Base-by-base conservation (phyloP, 768 basidiomycete genomes). In the Leccinum arenicola region DNA sequence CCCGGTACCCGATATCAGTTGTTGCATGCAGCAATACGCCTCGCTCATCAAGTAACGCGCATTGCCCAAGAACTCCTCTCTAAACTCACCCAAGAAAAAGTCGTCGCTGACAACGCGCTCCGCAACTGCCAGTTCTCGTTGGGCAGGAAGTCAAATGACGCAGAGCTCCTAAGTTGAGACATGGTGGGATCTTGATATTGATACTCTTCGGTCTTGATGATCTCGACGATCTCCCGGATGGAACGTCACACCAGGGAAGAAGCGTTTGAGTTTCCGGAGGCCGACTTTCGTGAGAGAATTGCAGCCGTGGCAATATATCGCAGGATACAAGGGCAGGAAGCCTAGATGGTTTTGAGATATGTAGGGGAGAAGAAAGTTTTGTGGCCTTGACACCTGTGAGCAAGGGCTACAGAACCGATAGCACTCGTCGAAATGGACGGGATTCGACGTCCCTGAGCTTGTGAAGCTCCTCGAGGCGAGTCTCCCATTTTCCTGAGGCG, bases 21-120 rank as follows among this genome's bases (percentile, higher is more conserved):
- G 92, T 73, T 99, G 96, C 66, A 98, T 98, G 74, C 95, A 82
- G 79, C 95, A 98, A 76, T 96, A 99, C 12, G 94, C 93, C 78
- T 99, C 97, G 67, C 90, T 94, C 71, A 98, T 91, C 72, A 98
- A 78, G 77, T 92, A 97, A 59, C 97, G 82, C 48, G 96, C 95
- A 70, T 97, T 96, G 71, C 98, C 97, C 73, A 98, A 80, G 72
- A 98, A 98, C 57, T 97, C 95, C 4, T 94, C 94, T 27, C 27
- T 8, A 27, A 27, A 27, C 27, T 27, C 27, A 8, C 7, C 27
- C 27, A 27, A 27, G 27, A 0, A 27, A 27, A 27, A 27, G 27
- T 27, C 27, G 27, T 27, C 27, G 27, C 81, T 83, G 19, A 98
- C 85, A 27, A 97, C 89, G 51, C 82, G 83, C 74, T 91, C 93